phyloP scores from a whole-genome alignment of 2,329 filamentous ascomycete species.

The Ophiosphaerella herpotricha region DNA sequence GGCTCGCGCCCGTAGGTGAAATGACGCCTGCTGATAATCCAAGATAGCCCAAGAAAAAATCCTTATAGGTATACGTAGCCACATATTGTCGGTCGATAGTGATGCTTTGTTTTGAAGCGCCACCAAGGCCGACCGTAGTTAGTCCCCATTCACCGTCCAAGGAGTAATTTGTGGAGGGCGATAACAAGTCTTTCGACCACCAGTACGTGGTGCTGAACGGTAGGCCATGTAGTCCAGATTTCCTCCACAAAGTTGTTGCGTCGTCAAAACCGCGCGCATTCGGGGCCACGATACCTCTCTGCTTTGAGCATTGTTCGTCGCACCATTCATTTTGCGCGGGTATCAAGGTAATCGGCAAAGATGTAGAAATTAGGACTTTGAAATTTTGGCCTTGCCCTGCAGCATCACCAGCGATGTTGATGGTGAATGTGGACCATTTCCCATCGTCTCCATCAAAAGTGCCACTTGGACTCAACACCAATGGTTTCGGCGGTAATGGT shows the following conservation, averaged over 20 bases:
- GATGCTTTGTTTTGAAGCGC: slow-evolving; percentile 15
- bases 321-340: slow-evolving; percentile 36
- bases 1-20: slow-evolving; percentile 9
- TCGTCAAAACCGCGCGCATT: slow-evolving; percentile 25
- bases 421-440: slow-evolving; percentile 48
- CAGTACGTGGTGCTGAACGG: slow-evolving; percentile 19
- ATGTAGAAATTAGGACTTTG: slow-evolving; percentile 40
- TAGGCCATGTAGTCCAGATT: slow-evolving; percentile 16
- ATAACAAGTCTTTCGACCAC: slow-evolving; percentile 13
- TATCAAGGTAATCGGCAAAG: slow-evolving; percentile 28
- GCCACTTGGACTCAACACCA: slow-evolving; percentile 22
- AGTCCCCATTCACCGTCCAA: slow-evolving; percentile 19
- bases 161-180: slow-evolving; percentile 8
- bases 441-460: slow-evolving; percentile 48
- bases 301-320: slow-evolving; percentile 27
- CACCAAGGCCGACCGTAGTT: slow-evolving; percentile 36
- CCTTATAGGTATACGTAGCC: slow-evolving; percentile 15
- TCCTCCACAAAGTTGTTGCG: slow-evolving; percentile 21
- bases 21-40: slow-evolving; percentile 25
- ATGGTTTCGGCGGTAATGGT: slow-evolving; percentile 15
- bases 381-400: slow-evolving; percentile 42
- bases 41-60: slow-evolving; percentile 40
- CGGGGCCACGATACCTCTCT: slow-evolving; percentile 32
- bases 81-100: slow-evolving; percentile 24
- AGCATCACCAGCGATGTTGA: slow-evolving; percentile 42